Evolutionary conservation across 2,329 filamentous ascomycete species (phyloP).

Genomic region (Aspergillus versicolor): DNA sequence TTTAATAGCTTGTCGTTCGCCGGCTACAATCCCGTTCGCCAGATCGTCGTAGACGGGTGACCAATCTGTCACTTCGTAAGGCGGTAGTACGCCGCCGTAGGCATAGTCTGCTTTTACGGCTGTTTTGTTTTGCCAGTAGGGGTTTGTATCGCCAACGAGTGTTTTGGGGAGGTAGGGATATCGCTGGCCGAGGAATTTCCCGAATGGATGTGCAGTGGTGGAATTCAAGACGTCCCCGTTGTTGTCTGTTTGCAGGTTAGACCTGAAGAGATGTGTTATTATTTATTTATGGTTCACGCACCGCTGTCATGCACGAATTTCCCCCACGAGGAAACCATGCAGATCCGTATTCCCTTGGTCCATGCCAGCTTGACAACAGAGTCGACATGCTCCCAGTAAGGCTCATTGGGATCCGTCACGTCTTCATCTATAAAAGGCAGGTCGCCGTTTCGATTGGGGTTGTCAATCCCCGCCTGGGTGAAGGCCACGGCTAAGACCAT

Average conservation of each 20-base stretch:
- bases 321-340: slow-evolving; percentile 6
- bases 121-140: slow-evolving; percentile 10
- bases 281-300: not conserved
- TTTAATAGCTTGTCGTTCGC: not conserved
- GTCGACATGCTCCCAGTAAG: slow-evolving; percentile 10
- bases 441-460: slow-evolving; percentile 8
- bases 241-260: not conserved
- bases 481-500: not conserved
- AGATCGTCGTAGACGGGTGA: slow-evolving; percentile 6
- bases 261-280: too few relatives aligned
- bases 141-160: slow-evolving; percentile 7
- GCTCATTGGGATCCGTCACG: slow-evolving; percentile 1
- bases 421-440: slow-evolving; percentile 5
- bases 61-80: slow-evolving; percentile 1
- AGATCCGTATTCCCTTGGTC: slow-evolving; percentile 5
- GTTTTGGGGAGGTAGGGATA: slow-evolving; percentile 10
- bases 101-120: slow-evolving; percentile 2
- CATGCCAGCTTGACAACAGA: slow-evolving; percentile 2
- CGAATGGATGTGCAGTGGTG: not conserved
- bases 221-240: not conserved
- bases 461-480: not conserved
- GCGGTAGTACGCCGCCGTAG: not conserved
- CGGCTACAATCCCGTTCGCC: slow-evolving; percentile 4
- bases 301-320: slow-evolving; percentile 1
- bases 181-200: slow-evolving; percentile 5